Evolutionary conservation across 306 rosid species (phyloP).

Genomic region (Quercus dentata): DNA sequence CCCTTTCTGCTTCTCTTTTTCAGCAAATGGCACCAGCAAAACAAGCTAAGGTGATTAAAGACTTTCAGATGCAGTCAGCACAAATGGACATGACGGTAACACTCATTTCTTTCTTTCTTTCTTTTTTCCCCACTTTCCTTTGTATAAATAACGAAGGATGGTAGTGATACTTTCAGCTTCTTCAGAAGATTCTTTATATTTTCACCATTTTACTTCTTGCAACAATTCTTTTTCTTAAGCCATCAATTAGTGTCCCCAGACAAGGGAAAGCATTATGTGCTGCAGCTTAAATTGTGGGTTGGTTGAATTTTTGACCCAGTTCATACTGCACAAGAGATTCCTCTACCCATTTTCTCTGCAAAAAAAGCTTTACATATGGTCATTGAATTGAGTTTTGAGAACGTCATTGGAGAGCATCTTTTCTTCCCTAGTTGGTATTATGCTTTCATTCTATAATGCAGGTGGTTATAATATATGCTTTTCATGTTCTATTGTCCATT

Average conservation of each 20-base stretch:
- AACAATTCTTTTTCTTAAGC: background rate
- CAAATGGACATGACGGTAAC: conserved; percentile 98
- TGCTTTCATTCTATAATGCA: background rate
- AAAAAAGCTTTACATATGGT: background rate
- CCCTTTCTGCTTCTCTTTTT: conserved; percentile 22
- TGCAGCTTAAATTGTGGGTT: background rate
- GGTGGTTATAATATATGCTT: background rate
- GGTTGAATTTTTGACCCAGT: background rate
- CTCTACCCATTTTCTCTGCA: background rate
- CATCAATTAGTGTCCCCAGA: background rate
- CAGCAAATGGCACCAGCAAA: conserved; percentile 99
- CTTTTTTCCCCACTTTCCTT: background rate
- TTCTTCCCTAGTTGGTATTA: background rate
- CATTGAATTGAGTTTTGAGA: background rate
- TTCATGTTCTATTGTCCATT: background rate
- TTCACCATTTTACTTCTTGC: background rate
- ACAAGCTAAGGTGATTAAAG: conserved; percentile 82
- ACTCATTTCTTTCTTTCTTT: conserved; percentile 8
- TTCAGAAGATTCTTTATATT: background rate
- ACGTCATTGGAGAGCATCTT: background rate
- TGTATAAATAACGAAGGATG: background rate
- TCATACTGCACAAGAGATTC: background rate
- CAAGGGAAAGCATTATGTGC: background rate
- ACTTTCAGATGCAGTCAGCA: conserved; percentile 92
- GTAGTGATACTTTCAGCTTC: background rate